These are phyloP conservation scores for Fusarium caatingaense DNA, from an alignment of 2,329 filamentous ascomycete genomes.

Conservation along the genomic window DNA sequence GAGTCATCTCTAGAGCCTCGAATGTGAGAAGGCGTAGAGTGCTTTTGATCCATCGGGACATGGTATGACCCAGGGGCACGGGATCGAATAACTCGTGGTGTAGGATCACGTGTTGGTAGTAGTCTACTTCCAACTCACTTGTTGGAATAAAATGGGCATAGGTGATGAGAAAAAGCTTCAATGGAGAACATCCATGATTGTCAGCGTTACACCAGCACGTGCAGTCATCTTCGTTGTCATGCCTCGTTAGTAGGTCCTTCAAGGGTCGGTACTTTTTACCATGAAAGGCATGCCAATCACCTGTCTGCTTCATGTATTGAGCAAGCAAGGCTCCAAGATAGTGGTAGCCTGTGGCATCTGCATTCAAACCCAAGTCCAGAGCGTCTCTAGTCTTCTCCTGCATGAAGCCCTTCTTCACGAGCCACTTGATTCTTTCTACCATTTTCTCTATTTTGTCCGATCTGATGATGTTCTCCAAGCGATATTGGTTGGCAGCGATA, in stretches of 20 bases:
- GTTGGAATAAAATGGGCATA: not conserved
- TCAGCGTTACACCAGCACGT: too few species aligned
- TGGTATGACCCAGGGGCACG: rapidly evolving
- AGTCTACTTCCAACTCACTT: rapidly evolving
- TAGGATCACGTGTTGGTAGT: not conserved
- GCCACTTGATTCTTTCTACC: rapidly evolving
- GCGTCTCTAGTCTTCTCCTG: rapidly evolving
- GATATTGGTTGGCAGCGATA: rapidly evolving
- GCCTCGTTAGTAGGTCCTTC: not conserved
- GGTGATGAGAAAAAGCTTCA: not conserved
- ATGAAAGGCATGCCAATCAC: rapidly evolving
- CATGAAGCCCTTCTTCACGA: not conserved
- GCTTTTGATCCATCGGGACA: rapidly evolving
- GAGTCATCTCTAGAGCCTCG: not conserved
- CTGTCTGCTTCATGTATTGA: rapidly evolving
- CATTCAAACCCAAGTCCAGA: not conserved
- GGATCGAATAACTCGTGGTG: not conserved
- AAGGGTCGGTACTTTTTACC: rapidly evolving
- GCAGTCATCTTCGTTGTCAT: not conserved
- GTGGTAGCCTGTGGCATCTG: not conserved
- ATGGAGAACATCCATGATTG: not conserved
- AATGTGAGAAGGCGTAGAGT: not conserved
- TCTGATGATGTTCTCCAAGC: rapidly evolving
- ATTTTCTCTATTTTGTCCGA: rapidly evolving
- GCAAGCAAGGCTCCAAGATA: not conserved